These are phyloP conservation scores for Pseudocercospora crystallina DNA, from an alignment of 2,329 filamentous ascomycete species.

Conservation along the genomic window DNA sequence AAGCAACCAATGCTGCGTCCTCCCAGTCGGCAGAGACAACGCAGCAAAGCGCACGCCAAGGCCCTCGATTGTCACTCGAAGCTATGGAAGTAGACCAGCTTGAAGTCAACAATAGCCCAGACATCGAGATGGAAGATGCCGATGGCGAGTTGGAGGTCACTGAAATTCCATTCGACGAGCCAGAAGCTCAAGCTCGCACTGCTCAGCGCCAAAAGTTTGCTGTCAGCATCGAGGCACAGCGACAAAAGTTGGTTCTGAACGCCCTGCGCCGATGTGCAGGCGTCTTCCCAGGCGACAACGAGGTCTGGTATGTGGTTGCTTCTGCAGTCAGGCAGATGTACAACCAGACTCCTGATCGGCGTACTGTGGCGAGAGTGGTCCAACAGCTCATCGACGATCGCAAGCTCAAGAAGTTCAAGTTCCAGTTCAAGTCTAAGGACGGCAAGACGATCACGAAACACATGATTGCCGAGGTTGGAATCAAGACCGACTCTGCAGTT, in stretches of 20 bases:
- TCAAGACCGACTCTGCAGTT: conserved; percentile 46
- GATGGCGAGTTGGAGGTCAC: too few species aligned
- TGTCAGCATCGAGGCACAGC: conserved; percentile 26
- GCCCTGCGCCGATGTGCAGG: conserved; percentile 56
- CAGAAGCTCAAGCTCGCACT: too few species aligned
- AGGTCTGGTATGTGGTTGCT: conserved; percentile 57
- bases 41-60: too few species aligned
- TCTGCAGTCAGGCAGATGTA: conserved; percentile 52
- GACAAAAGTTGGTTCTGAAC: conserved; percentile 54
- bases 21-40: too few species aligned
- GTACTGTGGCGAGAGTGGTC: conserved; percentile 53
- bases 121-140: too few species aligned
- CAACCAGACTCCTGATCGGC: conserved; percentile 50
- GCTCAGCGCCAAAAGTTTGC: not conserved
- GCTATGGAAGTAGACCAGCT: too few species aligned
- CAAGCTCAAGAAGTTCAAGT: conserved; percentile 54
- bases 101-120: too few species aligned
- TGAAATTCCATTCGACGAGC: too few species aligned
- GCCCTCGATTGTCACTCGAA: too few species aligned
- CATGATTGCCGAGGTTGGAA: conserved; percentile 50
- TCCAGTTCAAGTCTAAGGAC: conserved; percentile 50
- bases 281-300: conserved; percentile 55
- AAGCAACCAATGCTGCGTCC: too few species aligned
- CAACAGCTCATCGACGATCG: conserved; percentile 51
- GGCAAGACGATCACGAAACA: conserved; percentile 51